These are phyloP conservation scores for Talaromyces thailandensis DNA, from an alignment of 495 filamentous ascomycete genomes.

Conservation along the genomic window DNA sequence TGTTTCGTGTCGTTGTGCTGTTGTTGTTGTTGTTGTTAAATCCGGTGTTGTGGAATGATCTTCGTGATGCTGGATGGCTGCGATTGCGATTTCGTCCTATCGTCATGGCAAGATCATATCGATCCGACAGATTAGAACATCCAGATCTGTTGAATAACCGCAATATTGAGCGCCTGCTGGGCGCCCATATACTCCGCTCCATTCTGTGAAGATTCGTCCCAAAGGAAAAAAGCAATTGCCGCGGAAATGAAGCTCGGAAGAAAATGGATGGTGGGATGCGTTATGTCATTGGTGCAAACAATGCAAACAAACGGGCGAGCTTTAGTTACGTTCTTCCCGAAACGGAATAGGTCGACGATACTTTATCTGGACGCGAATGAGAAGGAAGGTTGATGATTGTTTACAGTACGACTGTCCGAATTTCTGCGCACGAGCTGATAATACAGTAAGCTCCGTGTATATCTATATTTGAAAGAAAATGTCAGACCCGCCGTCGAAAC, in stretches of 20 bases:
- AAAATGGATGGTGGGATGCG: constrained; percentile 3
- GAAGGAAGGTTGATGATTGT: not conserved
- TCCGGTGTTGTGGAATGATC: not conserved
- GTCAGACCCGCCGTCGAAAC: constrained; percentile 51
- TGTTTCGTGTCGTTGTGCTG: not conserved
- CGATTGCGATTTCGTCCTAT: not conserved
- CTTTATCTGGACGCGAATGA: not conserved
- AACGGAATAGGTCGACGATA: not conserved
- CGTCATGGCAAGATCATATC: not conserved
- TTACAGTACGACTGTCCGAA: not conserved
- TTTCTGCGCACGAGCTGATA: not conserved
- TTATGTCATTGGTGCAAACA: constrained; percentile 36
- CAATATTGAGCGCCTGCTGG: not conserved
- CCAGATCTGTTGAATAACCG: not conserved
- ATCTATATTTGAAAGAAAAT: constrained; percentile 17
- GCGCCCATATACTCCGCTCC: not conserved
- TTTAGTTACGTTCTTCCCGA: not conserved
- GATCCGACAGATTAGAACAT: not conserved
- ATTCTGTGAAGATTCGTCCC: not conserved
- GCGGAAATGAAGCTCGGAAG: not conserved
- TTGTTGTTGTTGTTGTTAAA: not conserved
- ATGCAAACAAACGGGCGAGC: constrained; percentile 23
- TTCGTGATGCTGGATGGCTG: not conserved
- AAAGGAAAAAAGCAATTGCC: not conserved
- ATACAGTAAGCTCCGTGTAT: not conserved